Conservation (phyloP, 2,329 filamentous ascomycete genomes). For the Botryotinia narcissicola region DNA sequence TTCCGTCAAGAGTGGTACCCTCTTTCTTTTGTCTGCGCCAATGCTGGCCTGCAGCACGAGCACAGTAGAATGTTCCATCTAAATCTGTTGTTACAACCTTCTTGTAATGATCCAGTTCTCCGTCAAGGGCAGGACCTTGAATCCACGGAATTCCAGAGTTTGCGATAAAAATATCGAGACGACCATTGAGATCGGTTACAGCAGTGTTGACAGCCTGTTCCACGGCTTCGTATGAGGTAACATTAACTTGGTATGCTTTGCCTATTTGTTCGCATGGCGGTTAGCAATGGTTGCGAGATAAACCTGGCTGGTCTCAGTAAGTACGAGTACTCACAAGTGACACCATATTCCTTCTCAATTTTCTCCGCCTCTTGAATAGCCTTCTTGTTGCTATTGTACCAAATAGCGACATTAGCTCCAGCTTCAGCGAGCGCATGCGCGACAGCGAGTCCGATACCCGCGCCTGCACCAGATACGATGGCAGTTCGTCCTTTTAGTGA, state of each 20-base stretch:
- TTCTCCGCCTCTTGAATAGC: conserved; percentile 59
- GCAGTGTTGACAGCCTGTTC: conserved; percentile 46
- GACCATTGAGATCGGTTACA: conserved; percentile 65
- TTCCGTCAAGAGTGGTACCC: conserved; percentile 60
- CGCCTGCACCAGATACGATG: conserved; percentile 47
- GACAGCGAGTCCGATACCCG: conserved; percentile 48
- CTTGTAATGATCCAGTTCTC: conserved; percentile 60
- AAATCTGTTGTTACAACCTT: conserved; percentile 70
- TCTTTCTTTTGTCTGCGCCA: conserved; percentile 70
- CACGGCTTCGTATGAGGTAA: conserved; percentile 48
- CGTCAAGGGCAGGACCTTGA: conserved; percentile 65
- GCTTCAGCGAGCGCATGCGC: conserved; percentile 45
- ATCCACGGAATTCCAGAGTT: conserved; percentile 77
- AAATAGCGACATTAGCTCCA: conserved; percentile 49
- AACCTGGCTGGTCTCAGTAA: too few species aligned
- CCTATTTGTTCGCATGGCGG: conserved; percentile 40
- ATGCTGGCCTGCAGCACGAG: conserved; percentile 65
- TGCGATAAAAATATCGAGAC: conserved; percentile 75
- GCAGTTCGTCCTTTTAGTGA: conserved; percentile 54
- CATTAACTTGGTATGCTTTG: conserved; percentile 61
- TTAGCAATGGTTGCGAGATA: not conserved
- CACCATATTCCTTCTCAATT: conserved; percentile 63
- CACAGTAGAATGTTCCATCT: conserved; percentile 76
- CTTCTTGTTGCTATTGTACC: conserved; percentile 64
- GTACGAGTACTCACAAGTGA: conserved; percentile 55